A percentile compares a stretch with the other conserved stretches of the same genome.
Conservation (phyloP, 73 alveolate species). For the Tetrahymena malaccensis region DNA sequence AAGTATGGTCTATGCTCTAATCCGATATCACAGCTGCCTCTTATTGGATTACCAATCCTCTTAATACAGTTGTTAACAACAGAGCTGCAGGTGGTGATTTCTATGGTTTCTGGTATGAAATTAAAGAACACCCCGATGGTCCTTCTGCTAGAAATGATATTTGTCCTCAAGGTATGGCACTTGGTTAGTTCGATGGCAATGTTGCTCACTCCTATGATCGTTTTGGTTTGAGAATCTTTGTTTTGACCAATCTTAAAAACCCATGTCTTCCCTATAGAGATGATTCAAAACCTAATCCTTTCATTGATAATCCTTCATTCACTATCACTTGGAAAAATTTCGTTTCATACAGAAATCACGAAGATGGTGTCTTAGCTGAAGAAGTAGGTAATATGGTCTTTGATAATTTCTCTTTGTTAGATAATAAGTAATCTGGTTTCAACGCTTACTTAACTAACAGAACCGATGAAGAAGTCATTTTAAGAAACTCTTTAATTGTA, state of each 20-base stretch:
- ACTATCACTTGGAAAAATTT: constrained; percentile 17
- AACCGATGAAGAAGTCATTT: constrained; percentile 11
- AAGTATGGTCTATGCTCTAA: constrained; percentile 53
- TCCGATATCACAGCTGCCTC: constrained; percentile 79
- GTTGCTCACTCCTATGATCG: constrained; percentile 83
- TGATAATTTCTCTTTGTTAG: constrained; percentile 44
- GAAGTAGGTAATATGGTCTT: constrained; percentile 52
- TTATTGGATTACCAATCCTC: constrained; percentile 80
- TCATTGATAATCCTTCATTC: constrained; percentile 11
- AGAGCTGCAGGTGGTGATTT: constrained; percentile 79
- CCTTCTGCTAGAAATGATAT: constrained; percentile 56
- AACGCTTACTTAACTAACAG: constrained; percentile 28
- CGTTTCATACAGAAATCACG: constrained; percentile 46
- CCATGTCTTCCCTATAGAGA: constrained; percentile 22
- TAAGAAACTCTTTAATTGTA: constrained; percentile 43
- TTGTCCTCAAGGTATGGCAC: constrained; percentile 62
- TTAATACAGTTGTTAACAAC: constrained; percentile 52
- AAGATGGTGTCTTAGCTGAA: constrained; percentile 56
- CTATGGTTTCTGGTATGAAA: constrained; percentile 84
- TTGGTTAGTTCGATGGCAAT: constrained; percentile 64
- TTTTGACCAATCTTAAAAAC: constrained; percentile 19
- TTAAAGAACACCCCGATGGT: constrained; percentile 53
- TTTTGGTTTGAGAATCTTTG: constrained; percentile 68
- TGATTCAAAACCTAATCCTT: constrained; percentile 11
- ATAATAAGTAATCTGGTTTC: constrained; percentile 41